Evolutionary conservation across 2,329 filamentous ascomycete species (phyloP), one percentile per base, ranked within the genome.

Genomic region (Verticillium isaacii): DNA sequence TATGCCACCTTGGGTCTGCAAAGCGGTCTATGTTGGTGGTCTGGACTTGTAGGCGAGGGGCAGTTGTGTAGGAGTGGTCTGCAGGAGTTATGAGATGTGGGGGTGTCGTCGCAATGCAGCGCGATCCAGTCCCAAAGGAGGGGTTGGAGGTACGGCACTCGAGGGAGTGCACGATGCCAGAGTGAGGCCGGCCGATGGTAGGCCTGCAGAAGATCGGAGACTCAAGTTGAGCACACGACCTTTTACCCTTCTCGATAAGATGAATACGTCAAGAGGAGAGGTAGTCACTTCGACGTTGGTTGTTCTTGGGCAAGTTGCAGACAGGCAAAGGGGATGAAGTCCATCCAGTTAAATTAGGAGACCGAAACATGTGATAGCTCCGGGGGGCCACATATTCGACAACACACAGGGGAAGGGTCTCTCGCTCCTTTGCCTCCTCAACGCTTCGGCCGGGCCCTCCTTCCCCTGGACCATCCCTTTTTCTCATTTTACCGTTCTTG

Each of bases 151-250:
- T 34, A 14, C 32, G 5, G 15, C 55, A 11, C 32, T 34, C 55
- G 37, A 32, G 45, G 45, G 45, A 37, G 32, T 19, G 57, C 29
- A 56, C 29, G 29, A 41, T 50, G 9, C 19, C 23, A 57, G n/a
- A 56, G 39, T 36, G n/a, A 57, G 29, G 19, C 17, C 11, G n/a
- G 5, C 25, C 25, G 57, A 25, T 14, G 36, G 56, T 19, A 29
- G 39, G n/a, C n/a, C 11, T 25, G 23, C 5, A 23, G 19, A 23
- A 19, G 45, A 50, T 23, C 19, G 11, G 39, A 17, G 45, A 23
- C 9, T 23, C 19, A 12, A n/a, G 11, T 7, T 50, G 70, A 67
- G 73, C 74, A 77, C 74, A 75, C 75, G 74, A 77, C 72, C 73
- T 73, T 64, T 75, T 77, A 63, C 74, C 74, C 64, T 73, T 74